Evolutionary conservation across 805 yeast species (phyloP).

Genomic region (Starmerella cellae): DNA sequence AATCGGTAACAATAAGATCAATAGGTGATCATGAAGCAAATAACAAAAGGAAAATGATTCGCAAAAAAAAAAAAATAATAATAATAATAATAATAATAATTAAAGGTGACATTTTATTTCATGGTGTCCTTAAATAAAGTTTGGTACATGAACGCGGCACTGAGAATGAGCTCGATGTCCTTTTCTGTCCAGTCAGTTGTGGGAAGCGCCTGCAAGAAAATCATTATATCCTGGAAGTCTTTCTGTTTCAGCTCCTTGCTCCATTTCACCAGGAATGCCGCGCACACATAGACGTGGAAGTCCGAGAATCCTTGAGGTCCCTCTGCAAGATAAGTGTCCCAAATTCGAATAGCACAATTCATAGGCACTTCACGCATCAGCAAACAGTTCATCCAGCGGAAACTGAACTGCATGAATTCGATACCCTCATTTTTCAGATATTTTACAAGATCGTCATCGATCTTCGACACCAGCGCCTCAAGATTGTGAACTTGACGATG

Average conservation of each 20-base stretch:
- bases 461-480: constrained; percentile 61
- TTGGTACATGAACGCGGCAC: constrained; percentile 97
- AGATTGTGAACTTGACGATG: constrained; percentile 71
- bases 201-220: constrained; percentile 83
- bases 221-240: constrained; percentile 91
- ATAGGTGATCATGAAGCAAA: too few species aligned
- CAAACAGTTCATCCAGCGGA: constrained; percentile 97
- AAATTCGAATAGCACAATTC: constrained; percentile 73
- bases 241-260: constrained; percentile 59
- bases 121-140: constrained; percentile 83
- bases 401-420: constrained; percentile 91
- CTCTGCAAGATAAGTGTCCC: constrained; percentile 77
- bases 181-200: constrained; percentile 74
- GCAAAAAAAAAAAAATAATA: too few species aligned
- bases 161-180: constrained; percentile 78
- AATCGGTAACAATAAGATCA: too few species aligned
- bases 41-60: too few species aligned
- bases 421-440: constrained; percentile 73
- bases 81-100: too few species aligned
- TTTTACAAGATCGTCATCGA: constrained; percentile 56
- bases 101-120: constrained; percentile 24
- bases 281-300: constrained; percentile 94
- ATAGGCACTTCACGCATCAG: constrained; percentile 86
- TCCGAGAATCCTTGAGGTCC: constrained; percentile 63
- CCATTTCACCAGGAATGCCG: constrained; percentile 87